Percentiles rank a stretch among this genome's conserved stretches.
Conservation (phyloP, 108 stramenopile species). For the Nitzschia sp. region DNA sequence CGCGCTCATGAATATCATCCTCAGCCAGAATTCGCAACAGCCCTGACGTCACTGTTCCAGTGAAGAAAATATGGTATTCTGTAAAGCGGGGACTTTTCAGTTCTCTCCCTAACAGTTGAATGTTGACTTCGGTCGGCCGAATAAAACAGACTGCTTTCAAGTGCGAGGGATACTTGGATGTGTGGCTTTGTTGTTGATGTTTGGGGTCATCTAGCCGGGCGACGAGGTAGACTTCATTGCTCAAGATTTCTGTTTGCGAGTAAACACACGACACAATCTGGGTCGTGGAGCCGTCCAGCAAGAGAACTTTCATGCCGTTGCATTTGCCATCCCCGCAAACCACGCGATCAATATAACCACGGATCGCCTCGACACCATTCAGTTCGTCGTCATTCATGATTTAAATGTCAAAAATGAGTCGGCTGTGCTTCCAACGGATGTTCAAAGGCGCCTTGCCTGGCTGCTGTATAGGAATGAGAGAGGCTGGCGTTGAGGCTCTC, state of each 20-base stretch:
- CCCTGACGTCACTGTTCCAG: constrained; percentile 77
- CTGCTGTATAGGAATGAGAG: no score
- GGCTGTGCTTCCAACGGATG: not conserved
- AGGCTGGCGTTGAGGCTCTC: no score
- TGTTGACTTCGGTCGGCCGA: constrained; percentile 89
- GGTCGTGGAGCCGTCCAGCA: constrained; percentile 91
- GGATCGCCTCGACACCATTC: constrained; percentile 80
- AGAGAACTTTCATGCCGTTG: constrained; percentile 92
- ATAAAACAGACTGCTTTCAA: constrained; percentile 93
- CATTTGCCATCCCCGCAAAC: constrained; percentile 72
- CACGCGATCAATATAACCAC: constrained; percentile 89
- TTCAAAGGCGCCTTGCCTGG: not conserved
- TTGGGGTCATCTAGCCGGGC: constrained; percentile 59
- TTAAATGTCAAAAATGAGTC: not conserved
- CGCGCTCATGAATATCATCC: constrained; percentile 84
- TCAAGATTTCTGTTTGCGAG: constrained; percentile 88
- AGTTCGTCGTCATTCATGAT: constrained; percentile 38
- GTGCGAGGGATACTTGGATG: constrained; percentile 58
- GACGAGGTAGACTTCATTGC: constrained; percentile 85
- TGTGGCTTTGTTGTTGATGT: constrained; percentile 29
- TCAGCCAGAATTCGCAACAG: constrained; percentile 88
- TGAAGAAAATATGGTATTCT: constrained; percentile 98
- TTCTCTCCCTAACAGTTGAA: constrained; percentile 80
- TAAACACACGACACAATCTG: constrained; percentile 88
- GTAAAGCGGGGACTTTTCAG: constrained; percentile 80